phyloP scores from a whole-genome alignment of 306 rosid species.

The Arachis hypogaea region DNA sequence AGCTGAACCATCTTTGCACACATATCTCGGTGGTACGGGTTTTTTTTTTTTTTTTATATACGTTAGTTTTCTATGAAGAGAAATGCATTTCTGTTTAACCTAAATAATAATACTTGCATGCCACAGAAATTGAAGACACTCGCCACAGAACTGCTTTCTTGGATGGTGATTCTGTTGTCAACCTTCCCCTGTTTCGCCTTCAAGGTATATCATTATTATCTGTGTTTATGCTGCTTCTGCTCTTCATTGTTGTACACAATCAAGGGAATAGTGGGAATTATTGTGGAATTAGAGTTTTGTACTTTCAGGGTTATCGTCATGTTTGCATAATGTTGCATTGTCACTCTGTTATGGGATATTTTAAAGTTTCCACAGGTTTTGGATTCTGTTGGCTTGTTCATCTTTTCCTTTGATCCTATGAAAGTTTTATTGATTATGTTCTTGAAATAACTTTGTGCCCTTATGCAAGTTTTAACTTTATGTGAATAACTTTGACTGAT shows the following conservation, averaged over 20 bases:
- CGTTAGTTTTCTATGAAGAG: background rate
- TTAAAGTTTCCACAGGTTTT: background rate
- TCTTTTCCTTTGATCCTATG: constrained; percentile 6
- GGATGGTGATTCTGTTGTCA: constrained; percentile 75
- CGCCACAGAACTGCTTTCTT: constrained; percentile 75
- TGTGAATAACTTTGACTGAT: constrained; percentile 30
- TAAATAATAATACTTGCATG: constrained; percentile 3
- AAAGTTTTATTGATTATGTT: constrained; percentile 15
- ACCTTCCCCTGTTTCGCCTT: constrained; percentile 77
- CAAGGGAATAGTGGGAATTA: background rate
- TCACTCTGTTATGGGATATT: constrained; percentile 12
- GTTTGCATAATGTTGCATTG: background rate
- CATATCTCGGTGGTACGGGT: constrained; percentile 88
- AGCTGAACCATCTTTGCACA: constrained; percentile 66
- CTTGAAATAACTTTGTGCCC: background rate
- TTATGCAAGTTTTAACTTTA: background rate
- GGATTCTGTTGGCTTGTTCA: constrained; percentile 18
- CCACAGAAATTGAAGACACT: constrained; percentile 92
- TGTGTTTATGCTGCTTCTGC: background rate
- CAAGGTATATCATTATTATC: constrained; percentile 53
- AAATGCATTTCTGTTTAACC: background rate
- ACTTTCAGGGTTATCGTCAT: background rate
- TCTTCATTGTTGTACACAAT: background rate
- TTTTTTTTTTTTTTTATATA: background rate
- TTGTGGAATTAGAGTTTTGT: background rate